Evolutionary conservation across 1,284 basidiomycete genomes (phyloP).

Genomic region (Pseudozyma thailandica): DNA sequence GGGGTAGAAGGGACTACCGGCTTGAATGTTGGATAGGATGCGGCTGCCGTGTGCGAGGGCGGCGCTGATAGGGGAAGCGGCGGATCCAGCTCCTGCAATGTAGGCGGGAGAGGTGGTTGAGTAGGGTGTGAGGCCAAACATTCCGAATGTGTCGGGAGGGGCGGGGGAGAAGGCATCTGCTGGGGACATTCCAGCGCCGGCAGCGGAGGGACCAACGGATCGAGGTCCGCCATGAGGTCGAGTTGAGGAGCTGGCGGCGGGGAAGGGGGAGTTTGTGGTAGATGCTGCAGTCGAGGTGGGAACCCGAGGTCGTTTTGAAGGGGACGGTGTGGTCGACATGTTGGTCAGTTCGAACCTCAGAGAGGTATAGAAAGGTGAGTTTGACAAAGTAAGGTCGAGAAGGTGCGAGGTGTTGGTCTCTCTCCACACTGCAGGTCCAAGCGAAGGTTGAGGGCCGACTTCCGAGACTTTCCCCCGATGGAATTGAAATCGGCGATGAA

Average conservation of each 20-base stretch:
- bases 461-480: background rate
- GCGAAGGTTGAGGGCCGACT: constrained; percentile 1
- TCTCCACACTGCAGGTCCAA: constrained; percentile 12
- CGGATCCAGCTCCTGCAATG: constrained; percentile 1
- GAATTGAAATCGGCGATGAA: constrained; percentile 28
- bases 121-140: constrained; percentile 29
- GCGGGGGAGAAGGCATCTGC: constrained; percentile 28
- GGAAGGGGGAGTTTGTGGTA: constrained; percentile 28
- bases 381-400: background rate
- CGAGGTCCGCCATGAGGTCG: constrained; percentile 19
- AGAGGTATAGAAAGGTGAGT: background rate
- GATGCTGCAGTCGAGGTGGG: constrained; percentile 21
- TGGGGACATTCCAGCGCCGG: constrained; percentile 25
- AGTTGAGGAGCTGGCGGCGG: background rate
- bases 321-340: constrained; percentile 41
- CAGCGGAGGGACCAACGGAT: constrained; percentile 23
- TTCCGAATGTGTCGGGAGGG: constrained; percentile 1
- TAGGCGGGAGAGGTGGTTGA: constrained; percentile 40
- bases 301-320: constrained; percentile 28
- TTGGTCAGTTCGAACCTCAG: no score
- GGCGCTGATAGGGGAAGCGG: constrained; percentile 21
- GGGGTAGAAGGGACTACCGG: constrained; percentile 14
- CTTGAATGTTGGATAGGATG: constrained; percentile 28
- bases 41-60: constrained; percentile 30
- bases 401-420: background rate